Conservation (phyloP, 2,329 filamentous ascomycete genomes). For the Neurospora crassa region DNA sequence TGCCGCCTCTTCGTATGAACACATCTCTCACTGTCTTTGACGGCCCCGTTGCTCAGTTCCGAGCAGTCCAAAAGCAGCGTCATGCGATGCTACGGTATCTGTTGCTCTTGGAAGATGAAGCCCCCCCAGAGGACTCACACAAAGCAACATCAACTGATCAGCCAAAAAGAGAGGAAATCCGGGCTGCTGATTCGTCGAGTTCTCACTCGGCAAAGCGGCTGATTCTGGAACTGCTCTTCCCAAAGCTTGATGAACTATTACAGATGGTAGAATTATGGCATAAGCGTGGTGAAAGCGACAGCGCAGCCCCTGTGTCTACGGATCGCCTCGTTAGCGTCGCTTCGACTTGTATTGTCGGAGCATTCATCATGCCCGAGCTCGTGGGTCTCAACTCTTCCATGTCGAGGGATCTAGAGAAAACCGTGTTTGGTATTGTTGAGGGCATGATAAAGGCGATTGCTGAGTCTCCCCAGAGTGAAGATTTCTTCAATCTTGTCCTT, state of each 20-base stretch:
- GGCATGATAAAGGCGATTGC: conserved; percentile 31
- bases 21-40: conserved; percentile 31
- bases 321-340: conserved; percentile 44
- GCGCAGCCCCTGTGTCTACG: conserved; percentile 37
- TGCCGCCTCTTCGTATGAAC: conserved; percentile 23
- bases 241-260: conserved; percentile 41
- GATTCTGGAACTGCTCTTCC: conserved; percentile 42
- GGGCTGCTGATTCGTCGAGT: conserved; percentile 25
- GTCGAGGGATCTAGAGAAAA: conserved; percentile 37
- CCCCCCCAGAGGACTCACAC: neutral
- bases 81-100: conserved; percentile 43
- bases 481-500: conserved; percentile 38
- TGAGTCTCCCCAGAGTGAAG: conserved; percentile 34
- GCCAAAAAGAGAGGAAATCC: conserved; percentile 9
- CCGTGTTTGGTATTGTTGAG: conserved; percentile 32
- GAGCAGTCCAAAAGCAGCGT: conserved; percentile 34
- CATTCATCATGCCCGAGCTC: conserved; percentile 38
- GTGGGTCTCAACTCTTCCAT: conserved; percentile 36
- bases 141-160: conserved; percentile 1
- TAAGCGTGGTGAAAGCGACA: conserved; percentile 30
- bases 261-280: conserved; percentile 39
- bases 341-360: conserved; percentile 35
- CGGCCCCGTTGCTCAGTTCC: conserved; percentile 37
- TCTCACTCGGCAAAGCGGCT: conserved; percentile 39
- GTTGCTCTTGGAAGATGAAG: conserved; percentile 37